Evolutionary conservation across 495 filamentous ascomycete species (phyloP).

Genomic region (Aspergillus taichungensis): DNA sequence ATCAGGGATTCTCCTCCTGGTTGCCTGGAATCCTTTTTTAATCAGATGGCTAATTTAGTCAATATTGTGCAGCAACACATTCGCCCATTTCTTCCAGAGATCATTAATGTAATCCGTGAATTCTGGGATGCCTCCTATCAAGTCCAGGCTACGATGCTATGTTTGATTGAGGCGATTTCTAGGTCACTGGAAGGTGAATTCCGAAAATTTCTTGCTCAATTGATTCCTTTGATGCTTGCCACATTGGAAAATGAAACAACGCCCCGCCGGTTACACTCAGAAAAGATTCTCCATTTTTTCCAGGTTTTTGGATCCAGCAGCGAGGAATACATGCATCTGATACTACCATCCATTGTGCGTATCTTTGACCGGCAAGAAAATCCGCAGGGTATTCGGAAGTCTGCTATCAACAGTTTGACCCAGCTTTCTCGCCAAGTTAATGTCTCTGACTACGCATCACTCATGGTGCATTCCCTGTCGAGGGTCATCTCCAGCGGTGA

Average conservation of each 20-base stretch:
- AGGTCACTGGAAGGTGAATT: constrained; percentile 93
- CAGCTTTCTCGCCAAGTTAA: constrained; percentile 93
- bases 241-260: constrained; percentile 79
- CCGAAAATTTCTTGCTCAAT: constrained; percentile 78
- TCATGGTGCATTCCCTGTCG: constrained; percentile 85
- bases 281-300: constrained; percentile 89
- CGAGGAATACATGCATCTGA: constrained; percentile 98
- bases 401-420: constrained; percentile 88
- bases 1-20: constrained; percentile 65
- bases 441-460: constrained; percentile 89
- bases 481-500: constrained; percentile 67
- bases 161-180: constrained; percentile 87
- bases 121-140: constrained; percentile 73
- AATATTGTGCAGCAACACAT: constrained; percentile 96
- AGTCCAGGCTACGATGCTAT: constrained; percentile 82
- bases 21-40: constrained; percentile 90
- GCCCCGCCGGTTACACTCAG: constrained; percentile 62
- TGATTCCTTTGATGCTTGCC: constrained; percentile 87
- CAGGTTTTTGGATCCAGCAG: constrained; percentile 88
- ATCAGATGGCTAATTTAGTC: constrained; percentile 85
- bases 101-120: constrained; percentile 73
- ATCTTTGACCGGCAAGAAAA: constrained; percentile 81
- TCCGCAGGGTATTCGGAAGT: constrained; percentile 67
- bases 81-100: constrained; percentile 74
- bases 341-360: constrained; percentile 86